Evolutionary conservation across 2,329 filamentous ascomycete genomes (phyloP).

Genomic region (Exophiala viscosa): DNA sequence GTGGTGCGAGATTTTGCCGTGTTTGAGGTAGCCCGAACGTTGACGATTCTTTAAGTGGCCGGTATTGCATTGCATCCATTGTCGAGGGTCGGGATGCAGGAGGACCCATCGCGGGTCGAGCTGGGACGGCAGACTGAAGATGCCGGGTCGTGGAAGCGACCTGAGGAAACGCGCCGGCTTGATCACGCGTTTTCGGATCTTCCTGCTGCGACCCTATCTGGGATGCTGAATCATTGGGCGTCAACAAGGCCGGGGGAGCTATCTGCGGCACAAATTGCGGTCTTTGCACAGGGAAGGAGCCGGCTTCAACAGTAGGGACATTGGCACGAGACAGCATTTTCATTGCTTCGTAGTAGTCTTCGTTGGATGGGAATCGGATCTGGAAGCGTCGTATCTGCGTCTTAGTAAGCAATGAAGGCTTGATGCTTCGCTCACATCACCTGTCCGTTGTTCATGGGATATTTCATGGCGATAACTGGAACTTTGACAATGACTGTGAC

Average conservation of each 20-base stretch:
- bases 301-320: constrained; percentile 43
- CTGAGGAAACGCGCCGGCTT: neutral
- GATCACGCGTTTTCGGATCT: neutral
- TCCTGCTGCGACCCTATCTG: constrained; percentile 7
- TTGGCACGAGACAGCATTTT: constrained; percentile 40
- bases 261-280: neutral
- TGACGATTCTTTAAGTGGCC: neutral
- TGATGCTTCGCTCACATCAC: constrained; percentile 26
- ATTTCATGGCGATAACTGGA: constrained; percentile 46
- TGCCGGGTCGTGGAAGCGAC: neutral
- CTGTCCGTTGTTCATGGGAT: constrained; percentile 33
- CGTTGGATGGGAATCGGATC: constrained; percentile 40
- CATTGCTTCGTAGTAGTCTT: constrained; percentile 41
- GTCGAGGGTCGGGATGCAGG: constrained; percentile 1
- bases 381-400: constrained; percentile 45
- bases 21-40: neutral
- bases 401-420: constrained; percentile 22
- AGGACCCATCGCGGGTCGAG: constrained; percentile 6
- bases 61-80: neutral
- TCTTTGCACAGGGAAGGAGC: constrained; percentile 28
- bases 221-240: constrained; percentile 18
- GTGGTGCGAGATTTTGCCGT: neutral
- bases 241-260: neutral
- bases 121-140: neutral
- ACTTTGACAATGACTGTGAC: constrained; percentile 43